Percentiles rank a stretch among this genome's conserved stretches.
Conservation (phyloP, 1,139 yeast species). For the Taphrina wiesneri region DNA sequence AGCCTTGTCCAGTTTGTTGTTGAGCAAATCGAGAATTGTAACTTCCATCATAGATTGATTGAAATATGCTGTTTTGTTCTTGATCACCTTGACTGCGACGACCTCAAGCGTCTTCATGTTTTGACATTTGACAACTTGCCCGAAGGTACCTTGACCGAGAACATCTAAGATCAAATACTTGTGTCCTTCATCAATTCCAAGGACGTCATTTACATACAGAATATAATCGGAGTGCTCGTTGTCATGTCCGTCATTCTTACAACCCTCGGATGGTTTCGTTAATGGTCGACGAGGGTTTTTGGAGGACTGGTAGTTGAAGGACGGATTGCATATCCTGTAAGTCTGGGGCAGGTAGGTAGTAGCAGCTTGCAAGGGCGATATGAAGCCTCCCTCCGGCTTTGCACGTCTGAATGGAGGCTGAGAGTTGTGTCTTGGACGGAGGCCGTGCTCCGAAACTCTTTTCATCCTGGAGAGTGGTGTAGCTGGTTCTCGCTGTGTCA, state of each 20-base stretch:
- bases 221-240: conserved; percentile 90
- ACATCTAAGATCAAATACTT: conserved; percentile 80
- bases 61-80: conserved; percentile 86
- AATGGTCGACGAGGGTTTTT: conserved; percentile 88
- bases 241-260: conserved; percentile 78
- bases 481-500: conserved; percentile 23
- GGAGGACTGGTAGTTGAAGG: conserved; percentile 77
- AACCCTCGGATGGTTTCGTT: conserved; percentile 89
- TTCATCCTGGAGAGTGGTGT: conserved; percentile 14
- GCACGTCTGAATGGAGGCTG: conserved; percentile 40
- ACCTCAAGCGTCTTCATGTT: conserved; percentile 83
- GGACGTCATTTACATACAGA: conserved; percentile 85
- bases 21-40: conserved; percentile 73
- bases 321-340: conserved; percentile 82
- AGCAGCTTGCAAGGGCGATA: conserved; percentile 70
- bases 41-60: conserved; percentile 93
- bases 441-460: conserved; percentile 25
- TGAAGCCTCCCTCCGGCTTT: conserved; percentile 41
- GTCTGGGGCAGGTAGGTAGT: conserved; percentile 78
- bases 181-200: conserved; percentile 80
- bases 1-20: conserved; percentile 65
- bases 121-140: conserved; percentile 97
- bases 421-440: conserved; percentile 23
- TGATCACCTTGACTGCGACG: conserved; percentile 92
- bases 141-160: conserved; percentile 95